These are phyloP conservation scores for Clavaria fumosa DNA, from an alignment of 768 basidiomycete species.

Conservation along the genomic window DNA sequence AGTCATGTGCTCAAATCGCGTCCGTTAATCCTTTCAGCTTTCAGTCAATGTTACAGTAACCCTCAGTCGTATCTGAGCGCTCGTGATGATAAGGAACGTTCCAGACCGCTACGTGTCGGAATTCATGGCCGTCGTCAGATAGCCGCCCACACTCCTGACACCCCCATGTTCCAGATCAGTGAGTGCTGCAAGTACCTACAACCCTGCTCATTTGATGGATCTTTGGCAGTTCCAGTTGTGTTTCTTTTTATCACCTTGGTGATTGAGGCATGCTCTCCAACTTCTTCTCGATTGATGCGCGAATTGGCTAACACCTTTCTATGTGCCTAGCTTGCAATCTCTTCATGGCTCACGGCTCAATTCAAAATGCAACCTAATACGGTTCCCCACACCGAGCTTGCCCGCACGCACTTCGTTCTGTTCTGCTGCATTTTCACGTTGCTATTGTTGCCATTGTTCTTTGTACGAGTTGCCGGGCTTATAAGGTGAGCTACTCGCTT, in stretches of 20 bases:
- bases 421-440: constrained; percentile 1
- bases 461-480: neutral
- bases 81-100: no score
- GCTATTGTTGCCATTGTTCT: neutral
- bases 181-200: no score
- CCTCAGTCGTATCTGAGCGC: no score
- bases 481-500: neutral
- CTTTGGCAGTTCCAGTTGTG: constrained; percentile 1
- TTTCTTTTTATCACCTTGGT: neutral
- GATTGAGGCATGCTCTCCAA: neutral
- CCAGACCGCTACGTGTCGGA: no score
- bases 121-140: no score
- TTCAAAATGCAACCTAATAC: constrained; percentile 1
- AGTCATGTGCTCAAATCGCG: no score
- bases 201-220: no score
- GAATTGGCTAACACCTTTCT: neutral
- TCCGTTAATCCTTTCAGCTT: no score
- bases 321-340: neutral
- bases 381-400: neutral
- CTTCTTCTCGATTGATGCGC: neutral
- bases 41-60: no score
- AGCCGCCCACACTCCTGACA: no score
- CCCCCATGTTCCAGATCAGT: no score
- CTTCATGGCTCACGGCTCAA: neutral
- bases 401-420: constrained; percentile 1